Conservation (phyloP, 1,284 basidiomycete species). For the Cutaneotrichosporon cutaneum region DNA sequence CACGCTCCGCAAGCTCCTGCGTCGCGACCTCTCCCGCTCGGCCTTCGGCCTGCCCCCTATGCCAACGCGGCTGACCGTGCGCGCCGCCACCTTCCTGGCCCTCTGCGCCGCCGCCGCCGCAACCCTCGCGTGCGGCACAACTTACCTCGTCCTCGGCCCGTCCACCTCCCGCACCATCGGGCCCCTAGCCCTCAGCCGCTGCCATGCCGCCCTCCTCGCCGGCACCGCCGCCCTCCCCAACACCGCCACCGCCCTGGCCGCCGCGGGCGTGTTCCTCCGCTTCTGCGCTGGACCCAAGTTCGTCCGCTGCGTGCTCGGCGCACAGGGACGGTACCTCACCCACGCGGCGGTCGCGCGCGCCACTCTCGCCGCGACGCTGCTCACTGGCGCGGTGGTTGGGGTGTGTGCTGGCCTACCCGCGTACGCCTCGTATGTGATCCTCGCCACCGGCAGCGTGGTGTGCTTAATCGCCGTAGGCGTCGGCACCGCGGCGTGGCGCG, state of each 20-base stretch:
- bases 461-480: not conserved
- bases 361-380: not conserved
- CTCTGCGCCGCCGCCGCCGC: slow-evolving; percentile 8
- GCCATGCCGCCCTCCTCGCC: not conserved
- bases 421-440: not conserved
- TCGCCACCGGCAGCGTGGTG: not conserved
- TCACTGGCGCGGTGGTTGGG: not conserved
- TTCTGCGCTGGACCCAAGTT: not conserved
- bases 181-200: not conserved
- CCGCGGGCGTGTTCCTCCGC: not conserved
- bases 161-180: not conserved
- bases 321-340: not conserved
- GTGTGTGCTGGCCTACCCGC: not conserved
- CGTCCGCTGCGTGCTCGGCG: not conserved
- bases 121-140: not conserved
- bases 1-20: not conserved
- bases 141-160: not conserved
- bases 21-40: slow-evolving; percentile 40
- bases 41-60: slow-evolving; percentile 46
- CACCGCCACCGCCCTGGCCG: not conserved
- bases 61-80: not conserved
- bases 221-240: not conserved
- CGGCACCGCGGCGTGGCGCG: not conserved
- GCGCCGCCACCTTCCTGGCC: slow-evolving; percentile 13
- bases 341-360: not conserved